Percentiles rank a stretch among this genome's conserved stretches.
Evolutionary conservation across 306 rosid species (phyloP).

Genomic region (Glycine tomentella): DNA sequence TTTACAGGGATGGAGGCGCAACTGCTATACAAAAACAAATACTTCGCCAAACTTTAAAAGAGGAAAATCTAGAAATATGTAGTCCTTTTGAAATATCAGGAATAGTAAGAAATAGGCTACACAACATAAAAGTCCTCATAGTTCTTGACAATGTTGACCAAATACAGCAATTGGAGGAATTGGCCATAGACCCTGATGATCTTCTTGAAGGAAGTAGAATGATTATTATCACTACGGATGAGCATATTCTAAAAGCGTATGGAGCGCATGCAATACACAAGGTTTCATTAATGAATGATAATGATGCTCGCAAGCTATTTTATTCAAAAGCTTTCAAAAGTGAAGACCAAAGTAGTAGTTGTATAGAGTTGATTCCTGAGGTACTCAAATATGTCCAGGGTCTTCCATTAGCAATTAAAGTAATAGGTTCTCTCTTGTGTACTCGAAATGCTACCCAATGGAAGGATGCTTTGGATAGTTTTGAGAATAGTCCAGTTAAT

Average conservation of each 20-base stretch:
- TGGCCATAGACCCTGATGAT: neutral
- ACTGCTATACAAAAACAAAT: neutral
- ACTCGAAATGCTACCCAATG: too few species aligned
- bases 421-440: constrained; percentile 40
- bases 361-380: too few species aligned
- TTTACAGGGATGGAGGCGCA: neutral
- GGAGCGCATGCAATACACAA: neutral
- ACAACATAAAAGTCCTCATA: neutral
- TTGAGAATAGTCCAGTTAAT: too few species aligned
- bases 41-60: neutral
- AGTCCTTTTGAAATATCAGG: neutral
- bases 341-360: neutral
- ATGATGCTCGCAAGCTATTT: neutral
- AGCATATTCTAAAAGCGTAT: neutral
- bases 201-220: neutral
- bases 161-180: neutral
- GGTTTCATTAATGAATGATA: neutral
- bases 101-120: neutral
- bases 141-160: neutral
- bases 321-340: neutral
- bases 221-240: neutral
- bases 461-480: too few species aligned
- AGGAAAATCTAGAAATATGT: neutral
- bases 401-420: constrained; percentile 33
- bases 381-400: too few species aligned